phyloP scores from a whole-genome alignment of 1,139 yeast species.

The Saccharomyces uvarum region DNA sequence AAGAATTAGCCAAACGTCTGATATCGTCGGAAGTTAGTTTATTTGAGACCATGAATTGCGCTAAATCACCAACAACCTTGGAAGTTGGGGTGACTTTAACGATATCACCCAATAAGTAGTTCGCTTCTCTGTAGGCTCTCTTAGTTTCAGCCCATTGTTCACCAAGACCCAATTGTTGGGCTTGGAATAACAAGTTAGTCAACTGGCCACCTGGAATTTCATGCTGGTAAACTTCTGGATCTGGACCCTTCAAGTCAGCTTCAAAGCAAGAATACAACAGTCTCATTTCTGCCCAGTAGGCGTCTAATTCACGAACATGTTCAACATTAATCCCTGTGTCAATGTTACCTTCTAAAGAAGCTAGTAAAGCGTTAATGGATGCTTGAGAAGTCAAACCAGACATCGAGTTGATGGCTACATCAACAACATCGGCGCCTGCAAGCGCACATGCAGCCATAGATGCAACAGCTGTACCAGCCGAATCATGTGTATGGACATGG shows the following conservation, averaged over 20 bases:
- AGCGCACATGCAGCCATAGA: slow-evolving; percentile 89
- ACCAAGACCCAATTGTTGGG: slow-evolving; percentile 96
- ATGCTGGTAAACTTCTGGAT: slow-evolving; percentile 95
- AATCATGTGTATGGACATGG: slow-evolving; percentile 97
- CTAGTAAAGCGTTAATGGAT: slow-evolving; percentile 83
- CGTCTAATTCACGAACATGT: slow-evolving; percentile 73
- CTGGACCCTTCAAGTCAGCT: slow-evolving; percentile 98
- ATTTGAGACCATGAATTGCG: slow-evolving; percentile 97
- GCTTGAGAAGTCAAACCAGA: slow-evolving; percentile 99
- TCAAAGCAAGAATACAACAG: slow-evolving; percentile 92
- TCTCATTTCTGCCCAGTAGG: slow-evolving; percentile 99
- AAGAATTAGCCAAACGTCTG: slow-evolving; percentile 71
- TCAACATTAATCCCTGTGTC: slow-evolving; percentile 64
- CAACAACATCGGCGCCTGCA: slow-evolving; percentile 98
- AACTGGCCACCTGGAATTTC: slow-evolving; percentile 99
- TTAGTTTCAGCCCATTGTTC: slow-evolving; percentile 94
- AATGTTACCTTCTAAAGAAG: slow-evolving; percentile 82
- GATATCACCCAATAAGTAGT: slow-evolving; percentile 82
- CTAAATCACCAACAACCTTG: slow-evolving; percentile 97
- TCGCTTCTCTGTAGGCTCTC: slow-evolving; percentile 86
- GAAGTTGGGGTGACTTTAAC: slow-evolving; percentile 98
- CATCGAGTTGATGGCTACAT: slow-evolving; percentile 94
- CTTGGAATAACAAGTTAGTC: slow-evolving; percentile 95
- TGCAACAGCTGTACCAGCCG: slow-evolving; percentile 99
- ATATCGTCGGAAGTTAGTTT: slow-evolving; percentile 82